Base-by-base conservation (phyloP, 305 asterid species). In the Plantago rigida region DNA sequence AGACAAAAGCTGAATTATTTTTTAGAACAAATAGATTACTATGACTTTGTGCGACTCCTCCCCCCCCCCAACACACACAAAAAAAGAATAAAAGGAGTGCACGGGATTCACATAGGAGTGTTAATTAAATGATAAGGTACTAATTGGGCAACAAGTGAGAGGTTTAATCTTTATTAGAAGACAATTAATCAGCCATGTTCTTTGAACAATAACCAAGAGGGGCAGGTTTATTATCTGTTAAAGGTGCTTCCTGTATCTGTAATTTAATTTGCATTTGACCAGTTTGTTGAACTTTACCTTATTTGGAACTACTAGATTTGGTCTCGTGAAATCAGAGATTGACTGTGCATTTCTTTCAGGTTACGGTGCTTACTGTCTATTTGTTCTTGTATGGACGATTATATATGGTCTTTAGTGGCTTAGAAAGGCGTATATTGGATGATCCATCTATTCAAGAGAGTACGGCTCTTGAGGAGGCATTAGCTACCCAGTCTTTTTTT, bases 381-480 rank as follows among this genome's bases (percentile, higher is more conserved):
- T 29, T 84, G 13, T 93, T 93, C 79, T 80, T 93, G 48, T 93
- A 93, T 47, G 99, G 99, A 48, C 82, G 96, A 63, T 6, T 84
- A 26, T 93, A 93, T 79, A 68, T 93, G 92, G 97, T 86, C 57
- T 79, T 93, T 79, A 93, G 99, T 64, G 99, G 99, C 36, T 48
- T 93, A 73, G 97, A 93, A 76, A 82, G 73, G 68, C 77, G 84
- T 64, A 82, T 92, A 68, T 76, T 89, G 53, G 88, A 82, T 24
- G 90, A 83, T 69, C 78, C 87, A 48, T 64, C 71, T 17, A 62
- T 93, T 73, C 90, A 81, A 71, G 81, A 83, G 75, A 83, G 79
- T 72, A 87, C 81, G 56, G 91, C 88, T 41, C 87, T 93, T 5
- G 97, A 89, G 73, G 83, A 77, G 73, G 96, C 99, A 68, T 72